These are phyloP conservation scores for Halenospora varia DNA, from an alignment of 495 filamentous ascomycete species.

Conservation along the genomic window DNA sequence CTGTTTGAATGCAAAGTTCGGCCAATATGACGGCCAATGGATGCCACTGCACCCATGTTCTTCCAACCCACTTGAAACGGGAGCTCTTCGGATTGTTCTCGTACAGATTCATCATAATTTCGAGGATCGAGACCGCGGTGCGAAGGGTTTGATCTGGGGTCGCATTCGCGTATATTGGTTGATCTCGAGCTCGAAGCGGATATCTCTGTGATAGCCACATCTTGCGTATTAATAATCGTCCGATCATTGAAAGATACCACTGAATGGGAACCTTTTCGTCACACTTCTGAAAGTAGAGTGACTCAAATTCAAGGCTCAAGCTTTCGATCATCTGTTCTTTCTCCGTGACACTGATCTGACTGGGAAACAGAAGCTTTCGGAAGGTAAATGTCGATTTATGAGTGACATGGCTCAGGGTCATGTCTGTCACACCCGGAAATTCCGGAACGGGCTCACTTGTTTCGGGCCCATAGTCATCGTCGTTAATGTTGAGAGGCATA, in stretches of 20 bases:
- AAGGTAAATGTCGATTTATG: conserved; percentile 1
- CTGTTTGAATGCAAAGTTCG: conserved; percentile 58
- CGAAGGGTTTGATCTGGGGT: conserved; percentile 53
- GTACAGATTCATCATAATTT: conserved; percentile 41
- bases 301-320: conserved; percentile 16
- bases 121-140: conserved; percentile 51
- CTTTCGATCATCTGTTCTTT: conserved; percentile 2
- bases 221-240: conserved; percentile 24
- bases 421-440: conserved; percentile 61
- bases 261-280: conserved; percentile 34
- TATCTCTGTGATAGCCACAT: conserved; percentile 28
- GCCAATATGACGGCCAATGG: conserved; percentile 53
- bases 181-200: conserved; percentile 17
- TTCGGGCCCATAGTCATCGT: conserved; percentile 63
- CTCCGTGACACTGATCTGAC: not conserved
- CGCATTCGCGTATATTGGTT: conserved; percentile 29
- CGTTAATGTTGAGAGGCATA: conserved; percentile 75
- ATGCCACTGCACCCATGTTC: conserved; percentile 57
- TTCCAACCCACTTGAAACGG: conserved; percentile 55
- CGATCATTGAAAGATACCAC: conserved; percentile 25
- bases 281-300: conserved; percentile 24
- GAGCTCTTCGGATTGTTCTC: conserved; percentile 42
- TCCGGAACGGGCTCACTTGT: conserved; percentile 55
- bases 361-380: not conserved
- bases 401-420: conserved; percentile 66